A percentile compares a stretch with the other conserved stretches of the same genome.
Evolutionary conservation across 1,284 basidiomycete species (phyloP).

Genomic region (Earliella scabrosa): DNA sequence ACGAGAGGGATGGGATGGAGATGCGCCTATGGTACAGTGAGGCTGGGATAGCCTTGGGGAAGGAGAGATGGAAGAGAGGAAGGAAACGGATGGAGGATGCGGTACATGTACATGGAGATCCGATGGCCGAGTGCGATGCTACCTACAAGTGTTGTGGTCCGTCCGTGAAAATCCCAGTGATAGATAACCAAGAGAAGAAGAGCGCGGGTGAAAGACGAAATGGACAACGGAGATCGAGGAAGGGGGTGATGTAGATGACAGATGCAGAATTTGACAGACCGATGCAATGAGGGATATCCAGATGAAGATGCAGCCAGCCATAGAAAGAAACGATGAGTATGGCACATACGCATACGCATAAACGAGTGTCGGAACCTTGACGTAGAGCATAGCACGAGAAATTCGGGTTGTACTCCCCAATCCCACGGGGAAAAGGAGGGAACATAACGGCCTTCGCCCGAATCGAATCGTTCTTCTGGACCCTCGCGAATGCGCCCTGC

Average conservation of each 20-base stretch:
- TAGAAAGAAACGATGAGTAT: background rate
- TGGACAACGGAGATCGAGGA: no score
- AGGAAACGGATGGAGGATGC: background rate
- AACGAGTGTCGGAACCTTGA: background rate
- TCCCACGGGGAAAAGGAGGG: no score
- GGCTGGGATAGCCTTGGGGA: background rate
- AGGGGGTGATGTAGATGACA: background rate
- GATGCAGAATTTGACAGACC: background rate
- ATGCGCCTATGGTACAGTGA: background rate
- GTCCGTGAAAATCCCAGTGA: background rate
- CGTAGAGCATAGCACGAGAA: no score
- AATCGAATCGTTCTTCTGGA: no score
- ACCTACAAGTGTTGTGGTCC: background rate
- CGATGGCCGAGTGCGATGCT: background rate
- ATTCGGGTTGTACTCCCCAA: no score
- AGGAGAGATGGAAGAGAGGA: background rate
- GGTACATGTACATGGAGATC: background rate
- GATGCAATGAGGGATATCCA: background rate
- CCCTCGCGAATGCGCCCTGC: background rate
- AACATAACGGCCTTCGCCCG: no score
- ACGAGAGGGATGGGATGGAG: background rate
- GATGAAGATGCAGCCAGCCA: background rate
- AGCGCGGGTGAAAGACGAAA: background rate
- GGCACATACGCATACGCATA: background rate
- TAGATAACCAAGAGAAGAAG: background rate